Evolutionary conservation across 352 stramenopile genomes (phyloP), one percentile per base, ranked within the genome.

Genomic region (Pythium rhizo-oryzae): DNA sequence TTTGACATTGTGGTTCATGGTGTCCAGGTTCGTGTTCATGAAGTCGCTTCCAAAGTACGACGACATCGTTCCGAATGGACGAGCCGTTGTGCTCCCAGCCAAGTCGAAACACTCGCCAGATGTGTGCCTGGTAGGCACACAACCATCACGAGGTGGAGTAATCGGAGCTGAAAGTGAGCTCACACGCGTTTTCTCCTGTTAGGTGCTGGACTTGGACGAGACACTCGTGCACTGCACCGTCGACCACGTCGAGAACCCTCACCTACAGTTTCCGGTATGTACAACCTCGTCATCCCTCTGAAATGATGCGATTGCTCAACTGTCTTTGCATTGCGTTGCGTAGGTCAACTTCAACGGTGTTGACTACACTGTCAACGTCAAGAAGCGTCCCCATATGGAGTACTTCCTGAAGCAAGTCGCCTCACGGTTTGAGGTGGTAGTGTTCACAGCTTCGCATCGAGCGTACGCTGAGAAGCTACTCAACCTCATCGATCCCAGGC

Each of bases 211-310:
- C 76, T 81, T 99, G 28, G 98, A 99, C 68, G 98, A 99, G 78
- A 99, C 98, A 6, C 82, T 99, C 6, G 97, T 99, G 23, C 98
- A 99, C 80, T 99, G 97, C 81, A 99, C 94, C 8, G 94, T 99
- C 16, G 97, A 99, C 64, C 85, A 97, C 47, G 85, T 98, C 13
- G 72, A 84, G 23, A 87, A 99, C 69, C 89, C 97, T 28, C 96
- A 99, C 74, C 78, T 99, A 46, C 87, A 97, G 55, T 99, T 99
- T 78, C 92, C 94, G 33, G 97, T 99, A 60, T 33, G 66, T 52
- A 30, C 50, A 28, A 49, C 37, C 24, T 41, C 39, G 4, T 59
- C 33, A 67, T 21, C 58, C 56, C 5, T 46, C 3, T 59, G 16
- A 37, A 43, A 43, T 58, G 43, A 30, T 57, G 16, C 15, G 18